phyloP scores from a whole-genome alignment of 306 rosid species.

The Nissolia schottii region DNA sequence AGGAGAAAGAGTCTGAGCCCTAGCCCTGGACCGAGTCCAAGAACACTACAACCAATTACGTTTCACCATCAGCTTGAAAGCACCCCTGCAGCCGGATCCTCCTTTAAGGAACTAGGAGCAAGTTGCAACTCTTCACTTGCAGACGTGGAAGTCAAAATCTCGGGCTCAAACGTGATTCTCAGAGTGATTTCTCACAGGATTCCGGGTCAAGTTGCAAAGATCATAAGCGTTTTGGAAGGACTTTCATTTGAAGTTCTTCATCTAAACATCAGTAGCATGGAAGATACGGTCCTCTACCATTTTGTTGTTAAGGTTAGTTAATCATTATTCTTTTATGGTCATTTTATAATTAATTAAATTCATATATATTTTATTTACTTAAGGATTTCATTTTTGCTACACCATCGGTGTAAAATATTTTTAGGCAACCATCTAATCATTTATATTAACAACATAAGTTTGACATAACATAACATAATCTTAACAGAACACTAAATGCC shows the following conservation, averaged over 20 bases:
- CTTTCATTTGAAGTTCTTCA: slow-evolving; percentile 87
- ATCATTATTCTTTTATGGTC: slow-evolving; percentile 1
- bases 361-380: too few species aligned
- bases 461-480: too few species aligned
- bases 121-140: slow-evolving; percentile 84
- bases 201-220: slow-evolving; percentile 63
- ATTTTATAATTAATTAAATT: not conserved
- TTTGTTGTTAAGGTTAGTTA: slow-evolving; percentile 73
- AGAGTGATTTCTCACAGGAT: slow-evolving; percentile 57
- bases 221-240: slow-evolving; percentile 63
- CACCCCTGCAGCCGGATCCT: slow-evolving; percentile 26
- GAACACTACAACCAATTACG: slow-evolving; percentile 16
- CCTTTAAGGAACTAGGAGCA: slow-evolving; percentile 62
- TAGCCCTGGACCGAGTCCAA: slow-evolving; percentile 63
- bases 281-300: slow-evolving; percentile 75
- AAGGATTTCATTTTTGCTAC: too few species aligned
- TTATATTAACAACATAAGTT: too few species aligned
- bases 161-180: slow-evolving; percentile 73
- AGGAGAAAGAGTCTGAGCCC: slow-evolving; percentile 93
- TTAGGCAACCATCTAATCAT: too few species aligned
- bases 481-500: too few species aligned
- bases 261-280: slow-evolving; percentile 88
- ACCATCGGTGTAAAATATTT: too few species aligned
- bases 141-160: slow-evolving; percentile 87
- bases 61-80: slow-evolving; percentile 28